Percentiles rank a stretch among this genome's conserved stretches.
phyloP scores from a whole-genome alignment of 495 filamentous ascomycete genomes.

The Daldinia childiae region DNA sequence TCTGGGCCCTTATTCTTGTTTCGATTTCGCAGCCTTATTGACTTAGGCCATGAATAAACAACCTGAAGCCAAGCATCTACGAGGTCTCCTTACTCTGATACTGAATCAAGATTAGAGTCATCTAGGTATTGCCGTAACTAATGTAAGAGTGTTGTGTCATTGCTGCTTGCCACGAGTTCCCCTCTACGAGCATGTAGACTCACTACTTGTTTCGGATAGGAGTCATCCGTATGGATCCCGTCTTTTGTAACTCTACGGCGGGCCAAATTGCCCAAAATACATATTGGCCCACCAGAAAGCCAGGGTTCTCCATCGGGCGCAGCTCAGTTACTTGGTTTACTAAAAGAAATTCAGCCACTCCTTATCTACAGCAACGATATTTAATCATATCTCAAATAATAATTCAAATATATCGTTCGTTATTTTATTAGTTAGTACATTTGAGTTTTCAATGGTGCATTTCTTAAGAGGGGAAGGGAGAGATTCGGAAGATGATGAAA shows the following conservation, averaged over 20 bases:
- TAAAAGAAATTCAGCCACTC: conserved; percentile 25
- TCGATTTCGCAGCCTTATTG: conserved; percentile 22
- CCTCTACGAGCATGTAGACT: conserved; percentile 8
- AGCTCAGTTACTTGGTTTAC: conserved; percentile 7
- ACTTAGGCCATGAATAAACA: neutral
- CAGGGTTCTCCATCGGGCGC: conserved; percentile 27
- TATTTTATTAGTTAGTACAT: neutral
- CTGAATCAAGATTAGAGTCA: conserved; percentile 27
- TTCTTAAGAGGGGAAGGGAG: neutral
- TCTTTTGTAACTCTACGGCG: conserved; percentile 20
- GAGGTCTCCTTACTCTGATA: conserved; percentile 5
- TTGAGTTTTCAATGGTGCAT: neutral
- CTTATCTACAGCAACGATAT: neutral
- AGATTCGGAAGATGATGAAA: neutral
- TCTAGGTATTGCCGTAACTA: conserved; percentile 20
- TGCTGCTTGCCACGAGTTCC: conserved; percentile 19
- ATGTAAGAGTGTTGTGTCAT: conserved; percentile 28
- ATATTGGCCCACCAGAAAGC: conserved; percentile 18
- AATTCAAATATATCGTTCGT: conserved; percentile 1
- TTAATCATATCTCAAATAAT: conserved; percentile 3
- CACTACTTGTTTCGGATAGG: conserved; percentile 42
- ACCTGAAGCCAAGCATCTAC: neutral
- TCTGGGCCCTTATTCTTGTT: conserved; percentile 15
- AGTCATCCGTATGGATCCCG: conserved; percentile 38
- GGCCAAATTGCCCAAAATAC: conserved; percentile 22